phyloP scores from a whole-genome alignment of 768 basidiomycete genomes.

The Tubosaeta sp. region DNA sequence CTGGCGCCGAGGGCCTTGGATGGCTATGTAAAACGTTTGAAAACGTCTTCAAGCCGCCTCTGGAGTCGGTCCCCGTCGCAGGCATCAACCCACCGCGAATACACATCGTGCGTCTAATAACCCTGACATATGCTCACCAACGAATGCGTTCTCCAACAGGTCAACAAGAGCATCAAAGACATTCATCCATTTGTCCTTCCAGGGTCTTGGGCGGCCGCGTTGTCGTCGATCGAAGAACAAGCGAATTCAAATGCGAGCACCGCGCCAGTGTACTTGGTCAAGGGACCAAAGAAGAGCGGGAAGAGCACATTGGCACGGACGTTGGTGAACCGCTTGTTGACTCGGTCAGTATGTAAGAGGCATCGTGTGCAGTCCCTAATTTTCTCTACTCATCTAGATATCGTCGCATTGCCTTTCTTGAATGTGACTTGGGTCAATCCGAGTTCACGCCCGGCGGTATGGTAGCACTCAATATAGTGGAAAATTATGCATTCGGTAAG shows the following conservation, averaged over 20 bases:
- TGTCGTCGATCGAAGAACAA: slow-evolving; percentile 12
- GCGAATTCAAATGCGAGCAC: slow-evolving; percentile 11
- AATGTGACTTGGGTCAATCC: slow-evolving; percentile 91
- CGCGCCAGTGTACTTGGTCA: slow-evolving; percentile 56
- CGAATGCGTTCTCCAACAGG: slow-evolving; percentile 19
- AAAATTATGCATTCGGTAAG: slow-evolving; percentile 66
- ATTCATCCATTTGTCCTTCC: slow-evolving; percentile 34
- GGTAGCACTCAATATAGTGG: slow-evolving; percentile 73
- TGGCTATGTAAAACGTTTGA: slow-evolving; percentile 59
- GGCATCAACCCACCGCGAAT: slow-evolving; percentile 47
- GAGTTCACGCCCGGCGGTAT: slow-evolving; percentile 89
- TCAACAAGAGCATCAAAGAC: slow-evolving; percentile 26
- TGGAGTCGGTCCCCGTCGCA: slow-evolving; percentile 18
- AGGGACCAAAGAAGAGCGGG: slow-evolving; percentile 82
- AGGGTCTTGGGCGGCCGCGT: slow-evolving; percentile 32
- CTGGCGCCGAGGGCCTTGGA: slow-evolving; percentile 65
- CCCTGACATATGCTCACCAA: slow-evolving; percentile 4
- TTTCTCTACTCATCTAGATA: slow-evolving; percentile 42
- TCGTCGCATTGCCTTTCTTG: slow-evolving; percentile 81
- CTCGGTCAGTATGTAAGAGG: slow-evolving; percentile 36
- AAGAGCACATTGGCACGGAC: slow-evolving; percentile 87
- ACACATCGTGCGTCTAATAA: slow-evolving; percentile 38
- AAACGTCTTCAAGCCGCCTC: slow-evolving; percentile 54
- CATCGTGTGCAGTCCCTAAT: not conserved
- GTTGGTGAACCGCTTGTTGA: slow-evolving; percentile 64